These are phyloP conservation scores for Leccinum arenicola DNA, from an alignment of 768 basidiomycete genomes.

Conservation along the genomic window DNA sequence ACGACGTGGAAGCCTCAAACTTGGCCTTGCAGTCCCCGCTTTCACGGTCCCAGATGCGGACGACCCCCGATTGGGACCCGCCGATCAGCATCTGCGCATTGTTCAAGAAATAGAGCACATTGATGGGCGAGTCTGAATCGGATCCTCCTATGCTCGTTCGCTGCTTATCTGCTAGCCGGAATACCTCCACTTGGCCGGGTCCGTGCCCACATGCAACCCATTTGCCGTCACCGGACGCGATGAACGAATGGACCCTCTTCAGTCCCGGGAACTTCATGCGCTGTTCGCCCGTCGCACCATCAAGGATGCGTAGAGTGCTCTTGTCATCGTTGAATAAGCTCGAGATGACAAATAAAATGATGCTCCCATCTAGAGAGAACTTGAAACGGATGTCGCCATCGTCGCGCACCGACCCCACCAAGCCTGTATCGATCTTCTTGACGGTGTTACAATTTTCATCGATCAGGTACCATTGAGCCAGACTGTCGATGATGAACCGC, in stretches of 20 bases:
- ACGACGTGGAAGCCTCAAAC: not conserved
- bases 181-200: conserved; percentile 1
- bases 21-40: conserved; percentile 13
- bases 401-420: not conserved
- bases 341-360: conserved; percentile 2
- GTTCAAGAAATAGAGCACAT: conserved; percentile 16
- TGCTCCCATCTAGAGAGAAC: conserved; percentile 14
- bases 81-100: conserved; percentile 16
- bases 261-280: conserved; percentile 8
- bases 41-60: conserved; percentile 20
- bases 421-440: conserved; percentile 10
- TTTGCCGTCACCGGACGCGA: conserved; percentile 4
- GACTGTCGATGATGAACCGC: conserved; percentile 5
- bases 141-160: not conserved
- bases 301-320: conserved; percentile 9
- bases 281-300: conserved; percentile 9
- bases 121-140: not conserved
- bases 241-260: conserved; percentile 4
- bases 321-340: conserved; percentile 6
- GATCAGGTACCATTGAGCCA: conserved; percentile 1
- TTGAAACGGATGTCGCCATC: not conserved
- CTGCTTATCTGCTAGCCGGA: not conserved
- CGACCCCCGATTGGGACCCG: conserved; percentile 12
- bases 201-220: conserved; percentile 12
- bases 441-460: conserved; percentile 1